Base-by-base conservation (phyloP, 139 green algal species). In the Auxenochlorella pyrenoidosa region DNA sequence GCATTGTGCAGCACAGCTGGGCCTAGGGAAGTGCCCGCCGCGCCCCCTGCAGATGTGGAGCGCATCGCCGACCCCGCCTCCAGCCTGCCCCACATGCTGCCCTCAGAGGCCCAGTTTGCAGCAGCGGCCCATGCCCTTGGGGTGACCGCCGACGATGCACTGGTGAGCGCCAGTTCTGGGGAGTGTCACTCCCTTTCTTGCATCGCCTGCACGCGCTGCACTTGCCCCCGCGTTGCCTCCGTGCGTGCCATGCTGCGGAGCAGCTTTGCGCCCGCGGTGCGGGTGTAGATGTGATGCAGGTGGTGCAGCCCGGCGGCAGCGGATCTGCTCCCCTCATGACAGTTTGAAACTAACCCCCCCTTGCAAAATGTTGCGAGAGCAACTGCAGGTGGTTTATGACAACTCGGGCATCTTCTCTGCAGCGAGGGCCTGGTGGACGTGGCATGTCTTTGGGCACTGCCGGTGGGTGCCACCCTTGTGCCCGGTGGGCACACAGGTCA, bases 401-500 rank as follows among this genome's bases (percentile, higher is more conserved):
- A 85, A 95, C 43, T 59, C 90, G 51, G 83, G 97, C 73, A 90
- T 98, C 38, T 99, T 99, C 92, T 96, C 90, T 59, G 92, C 95
- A 0, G 94, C 97, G 0, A 89, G 97, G 8, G 94, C 88, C 0
- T 99, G 97, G 97, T 99, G 95, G 95, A 99, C 96, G 6, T 98
- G 97, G 92, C 89, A 90, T 19, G 91, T 91, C 22, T 96, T 98
- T 85, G 97, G 96, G 1, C 96, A 98, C 77, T 65, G 92, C 63
- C 92, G 86, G 78, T 82, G 47, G 58, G 78, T 26, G 38, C 19
- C 54, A 8, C 54, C 54, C 15, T 24, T 2, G 10, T 3, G 54
- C 12, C 54, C 54, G 2, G 2, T 63, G 54, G 47, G 47, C 8
- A 18, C 10, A 6, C 47, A 54, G 10, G 47, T 54, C 47, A 10